These are phyloP conservation scores for Geotrichum histeridarum DNA, from an alignment of 1,139 yeast genomes.

Conservation along the genomic window DNA sequence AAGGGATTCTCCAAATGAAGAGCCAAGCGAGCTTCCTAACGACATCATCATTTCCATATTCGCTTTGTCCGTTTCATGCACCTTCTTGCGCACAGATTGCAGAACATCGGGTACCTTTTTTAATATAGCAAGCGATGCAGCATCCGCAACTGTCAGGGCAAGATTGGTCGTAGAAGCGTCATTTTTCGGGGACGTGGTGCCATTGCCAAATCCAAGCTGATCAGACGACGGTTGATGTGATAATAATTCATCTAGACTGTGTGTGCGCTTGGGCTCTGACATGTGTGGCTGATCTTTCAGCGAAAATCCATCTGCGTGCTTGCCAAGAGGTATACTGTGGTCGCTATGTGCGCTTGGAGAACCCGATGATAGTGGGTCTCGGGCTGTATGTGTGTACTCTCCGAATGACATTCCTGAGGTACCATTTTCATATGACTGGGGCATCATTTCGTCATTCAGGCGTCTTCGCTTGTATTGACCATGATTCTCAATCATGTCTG, in stretches of 20 bases:
- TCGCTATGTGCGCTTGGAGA: background rate
- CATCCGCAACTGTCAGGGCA: background rate
- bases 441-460: background rate
- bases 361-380: background rate
- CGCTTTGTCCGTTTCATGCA: conserved; percentile 1
- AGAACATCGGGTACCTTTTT: background rate
- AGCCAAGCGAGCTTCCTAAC: conserved; percentile 11
- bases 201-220: too few relatives aligned
- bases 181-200: background rate
- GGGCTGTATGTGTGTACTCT: background rate
- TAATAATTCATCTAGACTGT: too few relatives aligned
- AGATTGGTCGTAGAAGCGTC: background rate
- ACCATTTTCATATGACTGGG: background rate
- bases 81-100: background rate
- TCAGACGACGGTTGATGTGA: too few relatives aligned
- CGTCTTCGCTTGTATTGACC: background rate
- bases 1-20: conserved; percentile 7
- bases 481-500: conserved; percentile 3
- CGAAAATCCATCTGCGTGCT: too few relatives aligned
- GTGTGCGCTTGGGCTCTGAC: too few relatives aligned
- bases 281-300: too few relatives aligned
- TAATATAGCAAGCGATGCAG: background rate
- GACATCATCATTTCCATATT: conserved; percentile 8
- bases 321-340: too few relatives aligned
- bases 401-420: too few relatives aligned